These are phyloP conservation scores for Stagonosporopsis rhizophila DNA, from an alignment of 2,329 filamentous ascomycete genomes.

Conservation along the genomic window DNA sequence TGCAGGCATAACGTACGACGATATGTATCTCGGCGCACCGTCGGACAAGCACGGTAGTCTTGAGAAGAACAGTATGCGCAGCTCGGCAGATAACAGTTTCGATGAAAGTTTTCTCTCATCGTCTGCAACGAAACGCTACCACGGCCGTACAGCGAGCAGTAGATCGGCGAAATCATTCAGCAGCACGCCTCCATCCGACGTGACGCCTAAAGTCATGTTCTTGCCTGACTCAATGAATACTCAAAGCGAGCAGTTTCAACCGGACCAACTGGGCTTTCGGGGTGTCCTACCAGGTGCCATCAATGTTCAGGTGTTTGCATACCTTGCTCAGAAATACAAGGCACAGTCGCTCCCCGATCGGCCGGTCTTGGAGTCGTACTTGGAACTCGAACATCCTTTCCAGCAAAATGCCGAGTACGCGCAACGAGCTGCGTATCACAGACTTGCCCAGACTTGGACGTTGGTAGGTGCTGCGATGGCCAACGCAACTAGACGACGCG, in stretches of 20 bases:
- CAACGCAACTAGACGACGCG: conserved; percentile 55
- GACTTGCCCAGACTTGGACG: conserved; percentile 66
- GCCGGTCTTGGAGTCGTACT: conserved; percentile 48
- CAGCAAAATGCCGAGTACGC: conserved; percentile 63
- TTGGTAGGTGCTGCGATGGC: conserved; percentile 60
- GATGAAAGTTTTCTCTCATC: conserved; percentile 63
- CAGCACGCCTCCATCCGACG: conserved; percentile 60
- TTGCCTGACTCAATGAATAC: conserved; percentile 59
- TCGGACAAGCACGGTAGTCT: conserved; percentile 54
- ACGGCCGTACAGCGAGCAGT: conserved; percentile 55
- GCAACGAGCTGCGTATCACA: conserved; percentile 57
- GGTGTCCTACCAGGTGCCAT: conserved; percentile 55
- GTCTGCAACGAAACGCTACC: conserved; percentile 54
- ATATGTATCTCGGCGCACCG: conserved; percentile 49
- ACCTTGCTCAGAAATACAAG: conserved; percentile 56
- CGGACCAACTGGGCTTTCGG: conserved; percentile 57
- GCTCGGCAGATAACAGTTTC: conserved; percentile 63
- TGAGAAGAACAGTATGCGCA: conserved; percentile 57
- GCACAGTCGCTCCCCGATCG: conserved; percentile 48
- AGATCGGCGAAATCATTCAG: conserved; percentile 61
- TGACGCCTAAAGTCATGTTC: conserved; percentile 56
- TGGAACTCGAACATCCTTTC: conserved; percentile 52
- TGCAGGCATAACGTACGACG: conserved; percentile 51
- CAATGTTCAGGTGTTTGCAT: conserved; percentile 50
- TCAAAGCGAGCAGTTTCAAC: conserved; percentile 49